Evolutionary conservation across 139 green algal genomes (phyloP).

Genomic region (Chlamydomonas urium): DNA sequence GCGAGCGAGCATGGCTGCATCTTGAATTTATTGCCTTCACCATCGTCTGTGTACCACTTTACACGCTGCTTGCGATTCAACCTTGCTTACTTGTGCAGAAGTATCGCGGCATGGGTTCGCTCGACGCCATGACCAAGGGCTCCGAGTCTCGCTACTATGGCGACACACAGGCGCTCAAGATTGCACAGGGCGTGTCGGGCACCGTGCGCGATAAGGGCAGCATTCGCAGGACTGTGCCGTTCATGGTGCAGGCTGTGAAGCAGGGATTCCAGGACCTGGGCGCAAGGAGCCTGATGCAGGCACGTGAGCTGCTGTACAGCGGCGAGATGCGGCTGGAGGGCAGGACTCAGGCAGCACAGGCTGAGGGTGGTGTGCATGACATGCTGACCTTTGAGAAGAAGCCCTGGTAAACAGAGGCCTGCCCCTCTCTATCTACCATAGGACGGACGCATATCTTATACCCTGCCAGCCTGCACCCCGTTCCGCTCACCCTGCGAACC

Average conservation of each 20-base stretch:
- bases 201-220: slow-evolving; percentile 93
- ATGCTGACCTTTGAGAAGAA: slow-evolving; percentile 89
- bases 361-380: slow-evolving; percentile 91
- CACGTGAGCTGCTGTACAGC: slow-evolving; percentile 46
- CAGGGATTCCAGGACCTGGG: slow-evolving; percentile 71
- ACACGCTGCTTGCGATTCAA: neutral
- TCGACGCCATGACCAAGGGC: slow-evolving; percentile 97
- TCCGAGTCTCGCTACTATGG: slow-evolving; percentile 86
- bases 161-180: slow-evolving; percentile 91
- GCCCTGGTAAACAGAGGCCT: slow-evolving; percentile 74
- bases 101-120: slow-evolving; percentile 94
- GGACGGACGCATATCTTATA: no score
- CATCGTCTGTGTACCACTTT: neutral
- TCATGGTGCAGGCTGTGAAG: slow-evolving; percentile 65
- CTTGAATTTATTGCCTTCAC: no score
- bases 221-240: slow-evolving; percentile 59
- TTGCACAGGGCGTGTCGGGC: slow-evolving; percentile 93
- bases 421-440: no score
- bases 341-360: slow-evolving; percentile 76
- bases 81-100: slow-evolving; percentile 32
- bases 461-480: no score
- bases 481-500: no score
- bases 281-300: slow-evolving; percentile 37
- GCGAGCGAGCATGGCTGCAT: no score
- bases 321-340: slow-evolving; percentile 76